phyloP scores from a whole-genome alignment of 2,329 filamentous ascomycete species.

The Exophiala aquamarina region DNA sequence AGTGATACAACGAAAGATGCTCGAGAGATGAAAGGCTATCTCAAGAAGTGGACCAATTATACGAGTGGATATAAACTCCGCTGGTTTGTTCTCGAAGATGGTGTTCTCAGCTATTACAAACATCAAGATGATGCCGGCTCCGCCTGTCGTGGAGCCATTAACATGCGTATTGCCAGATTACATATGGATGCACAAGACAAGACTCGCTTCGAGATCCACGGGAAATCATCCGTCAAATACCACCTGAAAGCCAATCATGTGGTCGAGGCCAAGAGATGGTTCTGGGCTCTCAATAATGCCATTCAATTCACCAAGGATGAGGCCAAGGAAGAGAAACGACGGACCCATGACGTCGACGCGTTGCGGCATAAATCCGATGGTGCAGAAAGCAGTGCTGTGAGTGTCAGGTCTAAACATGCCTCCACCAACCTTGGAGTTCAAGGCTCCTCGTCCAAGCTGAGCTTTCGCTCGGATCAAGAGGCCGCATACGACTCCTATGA shows the following conservation, averaged over 20 bases:
- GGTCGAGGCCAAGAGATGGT: constrained; percentile 97
- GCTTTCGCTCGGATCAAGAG: constrained; percentile 55
- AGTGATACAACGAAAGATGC: constrained; percentile 72
- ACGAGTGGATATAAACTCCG: constrained; percentile 93
- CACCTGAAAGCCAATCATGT: constrained; percentile 97
- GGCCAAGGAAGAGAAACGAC: constrained; percentile 79
- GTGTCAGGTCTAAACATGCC: constrained; percentile 38
- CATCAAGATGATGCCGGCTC: constrained; percentile 96
- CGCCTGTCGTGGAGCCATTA: constrained; percentile 95
- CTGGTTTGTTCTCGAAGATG: constrained; percentile 98
- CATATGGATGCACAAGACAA: constrained; percentile 98
- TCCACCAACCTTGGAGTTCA: constrained; percentile 36
- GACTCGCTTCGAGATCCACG: constrained; percentile 94
- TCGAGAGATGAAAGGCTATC: constrained; percentile 95
- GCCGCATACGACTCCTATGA: constrained; percentile 58
- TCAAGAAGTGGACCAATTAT: constrained; percentile 99
- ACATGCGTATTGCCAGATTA: constrained; percentile 93
- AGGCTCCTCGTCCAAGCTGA: constrained; percentile 46
- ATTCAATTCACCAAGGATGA: constrained; percentile 99
- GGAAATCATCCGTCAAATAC: constrained; percentile 98
- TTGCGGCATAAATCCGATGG: constrained; percentile 75
- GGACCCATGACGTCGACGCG: constrained; percentile 71
- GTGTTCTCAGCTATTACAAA: constrained; percentile 97
- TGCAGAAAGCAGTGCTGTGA: constrained; percentile 40
- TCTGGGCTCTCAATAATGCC: constrained; percentile 97